These are phyloP conservation scores for Skeletonema marinoi DNA, from an alignment of 108 stramenopile genomes.

Conservation along the genomic window DNA sequence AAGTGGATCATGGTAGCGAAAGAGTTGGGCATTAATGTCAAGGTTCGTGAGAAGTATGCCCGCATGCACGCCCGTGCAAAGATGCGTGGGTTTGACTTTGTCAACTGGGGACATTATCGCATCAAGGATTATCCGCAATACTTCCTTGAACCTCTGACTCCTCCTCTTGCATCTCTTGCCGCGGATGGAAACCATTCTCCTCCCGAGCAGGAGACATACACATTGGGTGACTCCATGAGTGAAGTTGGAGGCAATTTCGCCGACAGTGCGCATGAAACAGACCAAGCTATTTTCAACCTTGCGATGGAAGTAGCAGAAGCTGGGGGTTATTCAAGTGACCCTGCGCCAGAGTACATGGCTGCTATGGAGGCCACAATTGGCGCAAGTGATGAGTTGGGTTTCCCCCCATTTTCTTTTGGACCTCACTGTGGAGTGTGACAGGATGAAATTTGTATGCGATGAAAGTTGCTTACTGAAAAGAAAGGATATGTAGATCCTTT, in stretches of 20 bases:
- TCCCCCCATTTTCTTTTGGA: not conserved
- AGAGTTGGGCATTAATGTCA: conserved; percentile 85
- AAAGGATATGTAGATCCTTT: no score
- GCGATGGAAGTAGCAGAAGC: conserved; percentile 1
- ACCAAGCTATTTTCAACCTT: not conserved
- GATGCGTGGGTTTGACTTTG: conserved; percentile 77
- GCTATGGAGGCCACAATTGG: not conserved
- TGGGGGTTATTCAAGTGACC: conserved; percentile 1
- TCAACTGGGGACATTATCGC: conserved; percentile 41
- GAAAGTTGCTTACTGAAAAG: no score
- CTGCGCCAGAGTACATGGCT: not conserved
- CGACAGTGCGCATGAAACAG: not conserved
- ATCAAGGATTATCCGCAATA: conserved; percentile 39
- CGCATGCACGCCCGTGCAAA: conserved; percentile 80
- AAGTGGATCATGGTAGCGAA: conserved; percentile 84
- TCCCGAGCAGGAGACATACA: not conserved
- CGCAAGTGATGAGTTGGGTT: not conserved
- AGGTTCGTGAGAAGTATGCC: conserved; percentile 87
- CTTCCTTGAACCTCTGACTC: conserved; percentile 16
- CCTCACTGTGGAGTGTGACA: not conserved
- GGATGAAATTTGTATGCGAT: no score
- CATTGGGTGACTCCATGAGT: not conserved
- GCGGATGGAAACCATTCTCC: not conserved
- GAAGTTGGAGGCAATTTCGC: not conserved
- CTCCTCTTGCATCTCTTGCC: not conserved